phyloP scores from a whole-genome alignment of 306 rosid genomes.

The Vigna hirtella region DNA sequence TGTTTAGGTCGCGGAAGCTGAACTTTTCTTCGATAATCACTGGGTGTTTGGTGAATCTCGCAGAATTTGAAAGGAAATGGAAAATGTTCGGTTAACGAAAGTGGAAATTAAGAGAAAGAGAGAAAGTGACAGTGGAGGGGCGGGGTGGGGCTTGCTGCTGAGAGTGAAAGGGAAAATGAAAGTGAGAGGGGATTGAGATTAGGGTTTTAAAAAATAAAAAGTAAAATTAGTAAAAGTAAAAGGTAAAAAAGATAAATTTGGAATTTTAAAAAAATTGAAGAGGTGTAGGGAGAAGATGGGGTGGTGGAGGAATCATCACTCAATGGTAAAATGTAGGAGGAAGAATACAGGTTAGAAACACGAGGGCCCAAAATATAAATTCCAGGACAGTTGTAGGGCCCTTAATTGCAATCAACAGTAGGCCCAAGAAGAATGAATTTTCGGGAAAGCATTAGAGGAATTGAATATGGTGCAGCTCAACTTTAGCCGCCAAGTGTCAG shows the following conservation, averaged over 20 bases:
- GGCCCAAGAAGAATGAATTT: slow-evolving; percentile 33
- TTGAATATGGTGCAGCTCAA: slow-evolving; percentile 45
- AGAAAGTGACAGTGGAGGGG: no score
- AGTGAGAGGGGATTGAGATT: no score
- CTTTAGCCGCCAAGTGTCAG: slow-evolving; percentile 51
- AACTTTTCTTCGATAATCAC: slow-evolving; percentile 44
- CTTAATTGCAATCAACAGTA: not conserved
- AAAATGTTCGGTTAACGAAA: no score
- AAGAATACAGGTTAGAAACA: not conserved
- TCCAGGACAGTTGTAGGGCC: slow-evolving; percentile 8
- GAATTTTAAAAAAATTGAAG: no score
- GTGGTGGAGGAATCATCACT: no score
- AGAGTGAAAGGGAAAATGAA: no score
- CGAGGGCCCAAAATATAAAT: slow-evolving; percentile 11
- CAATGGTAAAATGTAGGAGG: not conserved
- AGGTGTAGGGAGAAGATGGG: no score
- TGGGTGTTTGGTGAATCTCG: slow-evolving; percentile 51
- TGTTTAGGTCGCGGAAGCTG: slow-evolving; percentile 69
- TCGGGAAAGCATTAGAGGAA: slow-evolving; percentile 29
- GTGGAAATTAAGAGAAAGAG: no score
- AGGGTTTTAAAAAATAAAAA: no score
- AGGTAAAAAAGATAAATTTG: no score
- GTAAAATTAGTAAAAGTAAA: no score
- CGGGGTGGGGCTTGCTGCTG: no score
- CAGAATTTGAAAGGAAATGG: slow-evolving; percentile 60